Percentiles rank a stretch among this genome's conserved stretches.
phyloP scores from a whole-genome alignment of 139 green algal genomes.

The Chlorella vulgaris region DNA sequence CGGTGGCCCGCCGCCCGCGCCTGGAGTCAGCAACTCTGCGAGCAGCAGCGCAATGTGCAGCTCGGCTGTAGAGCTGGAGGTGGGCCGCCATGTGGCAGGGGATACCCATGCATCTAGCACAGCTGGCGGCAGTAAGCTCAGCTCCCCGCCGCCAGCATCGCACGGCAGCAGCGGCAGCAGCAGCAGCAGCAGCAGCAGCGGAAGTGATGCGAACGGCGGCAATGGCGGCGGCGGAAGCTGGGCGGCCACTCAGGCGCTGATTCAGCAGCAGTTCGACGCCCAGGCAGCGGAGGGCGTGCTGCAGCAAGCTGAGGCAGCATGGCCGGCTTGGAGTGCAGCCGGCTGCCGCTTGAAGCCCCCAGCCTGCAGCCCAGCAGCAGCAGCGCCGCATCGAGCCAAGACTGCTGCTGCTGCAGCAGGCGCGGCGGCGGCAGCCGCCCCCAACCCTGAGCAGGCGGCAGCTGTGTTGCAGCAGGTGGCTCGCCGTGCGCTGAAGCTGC shows the following conservation, averaged over 20 bases:
- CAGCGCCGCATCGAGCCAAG: not conserved
- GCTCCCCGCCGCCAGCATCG: not conserved
- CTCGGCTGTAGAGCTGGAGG: too few species aligned
- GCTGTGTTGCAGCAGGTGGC: not conserved
- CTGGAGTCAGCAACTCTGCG: too few species aligned
- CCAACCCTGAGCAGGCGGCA: not conserved
- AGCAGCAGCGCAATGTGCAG: too few species aligned
- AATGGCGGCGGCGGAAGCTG: not conserved
- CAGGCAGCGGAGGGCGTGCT: not conserved
- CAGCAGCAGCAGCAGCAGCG: not conserved
- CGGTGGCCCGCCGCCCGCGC: too few species aligned
- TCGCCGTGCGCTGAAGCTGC: not conserved
- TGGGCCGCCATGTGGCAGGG: too few species aligned
- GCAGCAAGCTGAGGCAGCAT: not conserved
- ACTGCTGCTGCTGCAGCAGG: not conserved
- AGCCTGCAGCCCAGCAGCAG: not conserved
- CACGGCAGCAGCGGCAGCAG: not conserved
- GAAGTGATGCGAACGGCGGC: not conserved
- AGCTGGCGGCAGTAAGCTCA: not conserved
- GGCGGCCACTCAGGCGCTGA: not conserved
- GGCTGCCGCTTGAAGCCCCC: slow-evolving; percentile 15
- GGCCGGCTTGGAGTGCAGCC: not conserved
- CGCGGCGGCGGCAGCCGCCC: not conserved
- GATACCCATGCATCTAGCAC: not conserved
- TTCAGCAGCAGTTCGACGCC: not conserved